Evolutionary conservation across 78 protist species (phyloP).

Genomic region (Dictyostelium citrinum): DNA sequence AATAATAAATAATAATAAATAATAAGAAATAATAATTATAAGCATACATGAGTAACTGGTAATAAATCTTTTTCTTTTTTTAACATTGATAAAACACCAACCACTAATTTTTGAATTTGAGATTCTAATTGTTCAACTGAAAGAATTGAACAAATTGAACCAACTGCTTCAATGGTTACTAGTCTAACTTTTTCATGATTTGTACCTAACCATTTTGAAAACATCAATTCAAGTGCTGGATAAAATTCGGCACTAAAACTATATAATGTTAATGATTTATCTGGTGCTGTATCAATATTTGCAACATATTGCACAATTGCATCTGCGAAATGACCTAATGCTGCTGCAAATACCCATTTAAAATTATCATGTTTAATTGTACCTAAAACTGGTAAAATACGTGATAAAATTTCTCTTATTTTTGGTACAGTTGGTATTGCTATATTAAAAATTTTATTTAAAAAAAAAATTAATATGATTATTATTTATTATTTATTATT

Average conservation of each 20-base stretch:
- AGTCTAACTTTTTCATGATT: slow-evolving; percentile 79
- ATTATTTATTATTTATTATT: neutral
- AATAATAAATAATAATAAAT: neutral
- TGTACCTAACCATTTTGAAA: slow-evolving; percentile 70
- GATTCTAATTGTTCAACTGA: slow-evolving; percentile 65
- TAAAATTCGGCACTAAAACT: slow-evolving; percentile 77
- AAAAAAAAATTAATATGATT: too few relatives aligned
- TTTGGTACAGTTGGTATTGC: slow-evolving; percentile 80
- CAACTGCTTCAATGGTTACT: slow-evolving; percentile 74
- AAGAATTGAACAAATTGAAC: slow-evolving; percentile 49
- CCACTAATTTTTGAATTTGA: slow-evolving; percentile 29
- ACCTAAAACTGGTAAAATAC: slow-evolving; percentile 80
- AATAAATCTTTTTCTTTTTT: slow-evolving; percentile 79
- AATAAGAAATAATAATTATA: neutral
- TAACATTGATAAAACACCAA: slow-evolving; percentile 53
- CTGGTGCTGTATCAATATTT: slow-evolving; percentile 64
- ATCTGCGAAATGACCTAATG: slow-evolving; percentile 82
- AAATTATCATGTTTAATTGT: slow-evolving; percentile 86
- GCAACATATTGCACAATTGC: slow-evolving; percentile 74
- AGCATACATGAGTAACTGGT: slow-evolving; percentile 70
- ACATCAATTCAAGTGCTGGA: slow-evolving; percentile 79
- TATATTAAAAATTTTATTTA: too few relatives aligned
- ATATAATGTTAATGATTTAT: slow-evolving; percentile 40
- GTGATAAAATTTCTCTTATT: slow-evolving; percentile 63
- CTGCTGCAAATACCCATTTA: slow-evolving; percentile 88